Evolutionary conservation across 805 yeast genomes (phyloP).

Genomic region (Yarrowia sp.): DNA sequence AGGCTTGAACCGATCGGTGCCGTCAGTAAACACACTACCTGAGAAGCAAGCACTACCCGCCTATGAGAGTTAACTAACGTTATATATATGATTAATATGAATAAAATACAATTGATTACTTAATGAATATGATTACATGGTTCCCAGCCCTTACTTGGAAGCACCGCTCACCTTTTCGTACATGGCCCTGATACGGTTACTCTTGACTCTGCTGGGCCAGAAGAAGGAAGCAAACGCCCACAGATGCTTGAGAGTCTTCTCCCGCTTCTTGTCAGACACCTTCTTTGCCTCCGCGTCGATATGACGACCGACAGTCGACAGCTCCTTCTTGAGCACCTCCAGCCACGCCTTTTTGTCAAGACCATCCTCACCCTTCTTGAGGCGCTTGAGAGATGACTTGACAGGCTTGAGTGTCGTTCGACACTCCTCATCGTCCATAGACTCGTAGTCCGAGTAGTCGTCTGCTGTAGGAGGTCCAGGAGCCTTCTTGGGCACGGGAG

Average conservation of each 20-base stretch:
- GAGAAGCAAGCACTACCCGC: background rate
- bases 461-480: conserved; percentile 30
- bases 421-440: conserved; percentile 75
- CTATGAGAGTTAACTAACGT: background rate
- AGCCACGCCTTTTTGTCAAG: conserved; percentile 78
- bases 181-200: conserved; percentile 71
- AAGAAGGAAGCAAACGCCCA: conserved; percentile 82
- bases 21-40: background rate
- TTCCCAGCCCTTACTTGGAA: conserved; percentile 1
- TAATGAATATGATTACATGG: conserved; percentile 14
- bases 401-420: conserved; percentile 62
- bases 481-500: conserved; percentile 10
- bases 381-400: conserved; percentile 59
- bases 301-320: conserved; percentile 70
- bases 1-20: too few relatives aligned
- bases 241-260: conserved; percentile 56
- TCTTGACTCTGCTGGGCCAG: conserved; percentile 81
- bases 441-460: conserved; percentile 57
- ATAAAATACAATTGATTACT: conserved; percentile 14
- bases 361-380: conserved; percentile 71
- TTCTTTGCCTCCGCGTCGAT: conserved; percentile 44
- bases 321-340: conserved; percentile 60
- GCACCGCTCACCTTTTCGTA: conserved; percentile 43
- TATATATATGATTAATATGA: background rate
- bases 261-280: conserved; percentile 38